Evolutionary conservation across 257 asterid species (phyloP).

Genomic region (Coffea canephora): DNA sequence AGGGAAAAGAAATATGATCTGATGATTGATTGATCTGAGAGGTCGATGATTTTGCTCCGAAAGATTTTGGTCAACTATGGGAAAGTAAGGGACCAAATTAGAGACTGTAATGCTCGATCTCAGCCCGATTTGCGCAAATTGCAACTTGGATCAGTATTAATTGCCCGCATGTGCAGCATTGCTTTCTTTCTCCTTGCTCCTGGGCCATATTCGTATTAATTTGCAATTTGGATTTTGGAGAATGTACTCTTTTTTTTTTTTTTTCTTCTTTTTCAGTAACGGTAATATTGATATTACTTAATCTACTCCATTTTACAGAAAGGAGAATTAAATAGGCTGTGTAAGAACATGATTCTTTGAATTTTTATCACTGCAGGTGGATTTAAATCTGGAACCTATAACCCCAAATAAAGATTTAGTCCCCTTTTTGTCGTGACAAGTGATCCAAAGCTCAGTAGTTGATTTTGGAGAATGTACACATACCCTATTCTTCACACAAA

Average conservation of each 20-base stretch:
- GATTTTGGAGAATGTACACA: no score
- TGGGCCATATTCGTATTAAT: constrained; percentile 10
- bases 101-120: background rate
- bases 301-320: no score
- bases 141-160: background rate
- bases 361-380: no score
- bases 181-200: background rate
- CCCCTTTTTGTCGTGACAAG: no score
- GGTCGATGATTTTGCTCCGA: background rate
- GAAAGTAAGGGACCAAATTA: background rate
- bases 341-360: no score
- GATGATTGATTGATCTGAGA: background rate
- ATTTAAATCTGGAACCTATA: no score
- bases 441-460: no score
- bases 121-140: background rate
- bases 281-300: no score
- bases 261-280: no score
- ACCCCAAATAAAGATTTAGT: no score
- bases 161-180: background rate
- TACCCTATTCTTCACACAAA: background rate
- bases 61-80: background rate
- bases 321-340: no score
- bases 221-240: background rate
- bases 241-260: background rate
- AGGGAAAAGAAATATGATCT: background rate